These are phyloP conservation scores for Schizochytrium sp. DNA, from an alignment of 108 stramenopile genomes.

Conservation along the genomic window DNA sequence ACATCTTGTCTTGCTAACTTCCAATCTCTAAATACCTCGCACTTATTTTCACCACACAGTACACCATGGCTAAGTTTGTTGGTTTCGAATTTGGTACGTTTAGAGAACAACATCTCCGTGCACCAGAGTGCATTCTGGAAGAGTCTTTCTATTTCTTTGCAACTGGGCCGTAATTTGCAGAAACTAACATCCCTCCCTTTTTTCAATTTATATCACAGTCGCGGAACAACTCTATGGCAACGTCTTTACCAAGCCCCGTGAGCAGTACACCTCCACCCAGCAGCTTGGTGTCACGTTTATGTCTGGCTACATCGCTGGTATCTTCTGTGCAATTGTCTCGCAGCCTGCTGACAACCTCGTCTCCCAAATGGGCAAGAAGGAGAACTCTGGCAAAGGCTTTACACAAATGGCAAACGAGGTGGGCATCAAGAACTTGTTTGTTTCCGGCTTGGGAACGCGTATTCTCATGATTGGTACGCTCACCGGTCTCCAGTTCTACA, in stretches of 20 bases:
- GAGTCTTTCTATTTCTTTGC: too few species aligned
- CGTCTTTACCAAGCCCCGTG: constrained; percentile 69
- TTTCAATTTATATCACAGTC: background rate
- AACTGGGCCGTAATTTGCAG: too few species aligned
- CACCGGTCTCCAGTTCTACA: constrained; percentile 98
- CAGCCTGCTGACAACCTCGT: constrained; percentile 99
- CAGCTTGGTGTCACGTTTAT: constrained; percentile 86
- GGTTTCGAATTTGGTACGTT: constrained; percentile 69
- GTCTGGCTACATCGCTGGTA: constrained; percentile 95
- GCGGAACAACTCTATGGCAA: constrained; percentile 67
- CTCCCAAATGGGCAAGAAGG: constrained; percentile 96
- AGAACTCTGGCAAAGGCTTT: constrained; percentile 90
- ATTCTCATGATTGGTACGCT: constrained; percentile 99
- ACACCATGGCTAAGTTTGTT: constrained; percentile 99
- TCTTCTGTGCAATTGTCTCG: constrained; percentile 96
- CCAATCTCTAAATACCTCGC: too few species aligned
- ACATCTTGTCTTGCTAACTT: too few species aligned
- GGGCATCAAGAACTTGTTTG: constrained; percentile 93
- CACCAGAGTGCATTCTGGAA: too few species aligned
- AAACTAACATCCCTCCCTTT: too few species aligned
- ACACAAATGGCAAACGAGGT: constrained; percentile 87
- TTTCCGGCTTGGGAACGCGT: constrained; percentile 92
- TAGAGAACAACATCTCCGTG: too few species aligned
- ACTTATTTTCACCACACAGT: constrained; percentile 51
- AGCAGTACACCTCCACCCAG: constrained; percentile 67